Base-by-base conservation (phyloP, 176 grass and related monocot species). In the Chloris gayana region DNA sequence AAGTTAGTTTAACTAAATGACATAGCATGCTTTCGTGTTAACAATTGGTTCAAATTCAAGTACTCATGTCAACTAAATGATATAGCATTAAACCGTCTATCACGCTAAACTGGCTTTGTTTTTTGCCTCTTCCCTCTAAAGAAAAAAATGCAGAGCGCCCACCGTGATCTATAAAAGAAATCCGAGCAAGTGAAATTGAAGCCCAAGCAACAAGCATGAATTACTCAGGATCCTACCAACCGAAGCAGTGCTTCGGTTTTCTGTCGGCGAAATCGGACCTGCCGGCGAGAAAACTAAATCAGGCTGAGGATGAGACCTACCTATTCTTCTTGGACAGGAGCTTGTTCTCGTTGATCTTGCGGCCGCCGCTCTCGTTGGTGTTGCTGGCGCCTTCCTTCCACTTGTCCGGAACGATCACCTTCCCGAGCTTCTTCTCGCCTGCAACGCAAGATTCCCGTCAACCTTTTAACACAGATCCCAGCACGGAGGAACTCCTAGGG, bases 301-400 rank as follows among this genome's bases (percentile, higher is more conserved):
- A 45, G 35, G 41, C 0, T 3, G 46, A 29, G 59, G 56, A 33
- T 37, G 78, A 39, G 18, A 47, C 17, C 7, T 73, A 95, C 92
- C 96, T 95, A 72, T 88, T 95, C 90, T 99, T 99, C 86, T 95
- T 99, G 67, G 96, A 95, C 30, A 99, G 96, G 69, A 99, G 90
- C 79, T 99, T 99, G 78, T 99, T 99, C 92, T 99, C 96, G 74
- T 95, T 99, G 65, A 99, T 99, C 90, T 95, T 99, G 72, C 96
- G 92, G 31, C 92, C 92, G 51, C 96, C 96, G 76, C 96, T 84
- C 82, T 98, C 96, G 57, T 46, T 76, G 42, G 96, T 98, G 82
- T 98, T 98, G 90, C 92, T 98, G 64, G 96, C 92, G 8, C 96
- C 96, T 75, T 95, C 96, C 90, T 95, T 98, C 96, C 96, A 98